These are phyloP conservation scores for Diutina mesorugosa DNA, from an alignment of 1,139 yeast genomes.

Conservation along the genomic window DNA sequence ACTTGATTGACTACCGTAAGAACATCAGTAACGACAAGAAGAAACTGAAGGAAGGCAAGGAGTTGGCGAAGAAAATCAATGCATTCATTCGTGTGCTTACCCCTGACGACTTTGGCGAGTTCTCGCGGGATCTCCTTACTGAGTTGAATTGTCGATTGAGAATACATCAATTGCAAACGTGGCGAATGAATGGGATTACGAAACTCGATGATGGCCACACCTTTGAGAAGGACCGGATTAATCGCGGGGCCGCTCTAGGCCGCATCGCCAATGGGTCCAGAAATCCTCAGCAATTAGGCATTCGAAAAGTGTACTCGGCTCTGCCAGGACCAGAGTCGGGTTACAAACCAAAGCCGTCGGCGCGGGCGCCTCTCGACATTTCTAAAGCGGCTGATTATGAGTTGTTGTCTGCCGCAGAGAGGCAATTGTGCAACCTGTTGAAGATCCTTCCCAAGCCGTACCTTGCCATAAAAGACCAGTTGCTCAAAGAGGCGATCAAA, in stretches of 20 bases:
- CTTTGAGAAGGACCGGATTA: constrained; percentile 78
- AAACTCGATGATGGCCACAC: constrained; percentile 72
- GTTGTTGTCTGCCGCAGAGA: constrained; percentile 74
- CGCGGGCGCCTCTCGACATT: constrained; percentile 55
- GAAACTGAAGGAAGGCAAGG: constrained; percentile 83
- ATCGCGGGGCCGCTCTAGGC: constrained; percentile 17
- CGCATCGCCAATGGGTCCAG: constrained; percentile 5
- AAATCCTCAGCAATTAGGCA: constrained; percentile 6
- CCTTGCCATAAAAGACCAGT: constrained; percentile 81
- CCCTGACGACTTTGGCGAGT: constrained; percentile 65
- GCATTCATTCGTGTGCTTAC: constrained; percentile 76
- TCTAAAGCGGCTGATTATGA: constrained; percentile 78
- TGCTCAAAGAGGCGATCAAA: constrained; percentile 76
- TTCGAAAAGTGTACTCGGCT: not conserved
- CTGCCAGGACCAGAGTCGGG: constrained; percentile 15
- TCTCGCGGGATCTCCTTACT: constrained; percentile 56
- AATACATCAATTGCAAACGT: constrained; percentile 82
- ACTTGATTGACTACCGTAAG: constrained; percentile 71
- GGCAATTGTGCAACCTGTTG: constrained; percentile 68
- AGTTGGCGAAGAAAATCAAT: constrained; percentile 57
- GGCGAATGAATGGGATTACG: constrained; percentile 84
- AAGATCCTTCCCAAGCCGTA: constrained; percentile 89
- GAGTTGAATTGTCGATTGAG: constrained; percentile 73
- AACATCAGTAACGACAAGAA: constrained; percentile 67
- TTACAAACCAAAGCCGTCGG: constrained; percentile 19